These are phyloP conservation scores for Cubamyces lactineus DNA, from an alignment of 768 basidiomycete genomes.

Conservation along the genomic window DNA sequence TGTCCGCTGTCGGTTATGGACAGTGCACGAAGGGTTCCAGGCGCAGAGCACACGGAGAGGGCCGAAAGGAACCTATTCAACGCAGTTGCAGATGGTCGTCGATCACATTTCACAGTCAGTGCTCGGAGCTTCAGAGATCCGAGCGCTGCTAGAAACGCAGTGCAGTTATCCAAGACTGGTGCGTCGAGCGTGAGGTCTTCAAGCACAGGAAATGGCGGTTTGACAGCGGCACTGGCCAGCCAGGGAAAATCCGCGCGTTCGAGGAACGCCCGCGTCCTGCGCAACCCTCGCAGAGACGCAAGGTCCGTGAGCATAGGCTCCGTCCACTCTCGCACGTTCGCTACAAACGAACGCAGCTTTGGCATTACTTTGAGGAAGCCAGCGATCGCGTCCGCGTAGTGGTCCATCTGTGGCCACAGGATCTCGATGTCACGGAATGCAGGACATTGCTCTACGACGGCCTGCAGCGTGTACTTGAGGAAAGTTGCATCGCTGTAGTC, in stretches of 20 bases:
- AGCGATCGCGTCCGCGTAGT: not conserved
- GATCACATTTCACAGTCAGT: not conserved
- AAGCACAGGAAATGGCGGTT: conserved; percentile 1
- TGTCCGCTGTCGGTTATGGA: not conserved
- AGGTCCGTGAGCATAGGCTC: not conserved
- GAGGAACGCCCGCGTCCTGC: conserved; percentile 2
- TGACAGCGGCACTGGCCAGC: not conserved
- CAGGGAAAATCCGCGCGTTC: not conserved
- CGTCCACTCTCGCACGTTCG: not conserved
- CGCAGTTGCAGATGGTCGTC: not conserved
- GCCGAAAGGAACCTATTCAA: not conserved
- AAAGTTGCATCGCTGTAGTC: not conserved
- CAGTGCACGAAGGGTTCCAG: not conserved
- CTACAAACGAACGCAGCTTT: not conserved
- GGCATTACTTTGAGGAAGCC: not conserved
- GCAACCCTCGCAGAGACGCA: conserved; percentile 7
- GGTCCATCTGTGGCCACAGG: not conserved
- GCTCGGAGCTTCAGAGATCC: not conserved
- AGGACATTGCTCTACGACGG: conserved; percentile 3
- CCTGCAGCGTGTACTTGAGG: conserved; percentile 9
- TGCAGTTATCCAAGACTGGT: not conserved
- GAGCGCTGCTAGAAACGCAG: conserved; percentile 4
- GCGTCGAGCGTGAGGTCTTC: conserved; percentile 11
- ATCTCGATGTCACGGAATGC: conserved; percentile 5
- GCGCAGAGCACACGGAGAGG: not conserved